A percentile compares a stretch with the other conserved stretches of the same genome.
These are phyloP conservation scores for Daldinia caldariorum DNA, from an alignment of 495 filamentous ascomycete genomes.

Conservation along the genomic window DNA sequence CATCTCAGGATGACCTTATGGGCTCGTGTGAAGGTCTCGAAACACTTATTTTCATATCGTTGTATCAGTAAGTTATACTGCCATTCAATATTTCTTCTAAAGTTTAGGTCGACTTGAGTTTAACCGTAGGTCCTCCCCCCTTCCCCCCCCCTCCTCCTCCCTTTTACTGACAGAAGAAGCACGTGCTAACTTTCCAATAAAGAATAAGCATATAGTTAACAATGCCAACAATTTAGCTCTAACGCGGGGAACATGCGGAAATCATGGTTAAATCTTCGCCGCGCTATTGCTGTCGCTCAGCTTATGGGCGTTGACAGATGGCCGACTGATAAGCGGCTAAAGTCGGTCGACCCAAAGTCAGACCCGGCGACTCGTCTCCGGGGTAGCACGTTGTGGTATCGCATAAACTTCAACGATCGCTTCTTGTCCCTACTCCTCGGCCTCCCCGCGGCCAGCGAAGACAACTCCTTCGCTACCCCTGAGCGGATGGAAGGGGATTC, in stretches of 20 bases:
- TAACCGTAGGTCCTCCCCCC: background rate
- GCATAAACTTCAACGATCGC: slow-evolving; percentile 49
- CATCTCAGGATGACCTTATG: slow-evolving; percentile 61
- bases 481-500: slow-evolving; percentile 41
- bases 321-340: slow-evolving; percentile 41
- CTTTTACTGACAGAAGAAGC: no score
- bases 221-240: slow-evolving; percentile 19
- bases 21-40: slow-evolving; percentile 58
- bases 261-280: slow-evolving; percentile 56
- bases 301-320: slow-evolving; percentile 56
- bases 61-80: slow-evolving; percentile 49
- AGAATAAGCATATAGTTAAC: background rate
- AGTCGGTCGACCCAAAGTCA: slow-evolving; percentile 45
- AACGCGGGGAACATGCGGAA: slow-evolving; percentile 59
- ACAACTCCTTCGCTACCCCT: slow-evolving; percentile 49
- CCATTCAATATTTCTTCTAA: background rate
- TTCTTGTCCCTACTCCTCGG: slow-evolving; percentile 54
- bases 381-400: slow-evolving; percentile 48
- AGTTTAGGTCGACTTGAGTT: no score
- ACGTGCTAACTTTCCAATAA: no score
- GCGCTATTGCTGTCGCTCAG: slow-evolving; percentile 55
- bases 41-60: slow-evolving; percentile 49
- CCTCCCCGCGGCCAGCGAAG: slow-evolving; percentile 49
- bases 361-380: slow-evolving; percentile 35
- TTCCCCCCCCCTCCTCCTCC: no score